These are phyloP conservation scores for Camellia lanceoleosa DNA, from an alignment of 148 eudicot genomes.

Conservation along the genomic window DNA sequence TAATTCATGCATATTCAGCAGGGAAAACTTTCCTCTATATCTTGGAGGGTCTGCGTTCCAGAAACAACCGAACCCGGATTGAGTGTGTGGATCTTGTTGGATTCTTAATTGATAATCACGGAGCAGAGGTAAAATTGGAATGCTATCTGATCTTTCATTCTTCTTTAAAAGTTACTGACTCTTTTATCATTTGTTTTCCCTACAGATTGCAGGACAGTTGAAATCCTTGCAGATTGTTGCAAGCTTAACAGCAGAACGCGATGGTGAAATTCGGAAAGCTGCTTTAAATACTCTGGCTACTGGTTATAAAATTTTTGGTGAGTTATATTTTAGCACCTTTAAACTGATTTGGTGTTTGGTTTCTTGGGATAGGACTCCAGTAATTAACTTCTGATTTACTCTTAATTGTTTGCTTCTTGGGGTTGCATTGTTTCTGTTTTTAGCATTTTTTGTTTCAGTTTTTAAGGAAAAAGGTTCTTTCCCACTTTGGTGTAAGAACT, in stretches of 20 bases:
- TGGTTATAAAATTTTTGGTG: slow-evolving; percentile 94
- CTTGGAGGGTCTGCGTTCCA: slow-evolving; percentile 86
- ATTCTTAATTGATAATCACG: slow-evolving; percentile 78
- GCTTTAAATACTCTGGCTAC: slow-evolving; percentile 83
- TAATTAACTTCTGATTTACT: background rate
- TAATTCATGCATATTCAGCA: slow-evolving; percentile 68
- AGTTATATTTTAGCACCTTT: slow-evolving; percentile 10
- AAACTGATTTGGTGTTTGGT: slow-evolving; percentile 1
- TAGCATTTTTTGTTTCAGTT: background rate
- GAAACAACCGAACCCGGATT: slow-evolving; percentile 81
- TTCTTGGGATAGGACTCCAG: background rate
- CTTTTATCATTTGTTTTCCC: background rate
- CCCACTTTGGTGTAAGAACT: background rate
- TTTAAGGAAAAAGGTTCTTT: background rate
- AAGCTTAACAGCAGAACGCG: slow-evolving; percentile 89
- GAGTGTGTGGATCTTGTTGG: slow-evolving; percentile 88
- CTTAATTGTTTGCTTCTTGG: background rate
- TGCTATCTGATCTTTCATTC: background rate
- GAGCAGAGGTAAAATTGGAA: slow-evolving; percentile 56
- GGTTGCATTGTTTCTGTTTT: background rate
- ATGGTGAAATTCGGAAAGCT: slow-evolving; percentile 93
- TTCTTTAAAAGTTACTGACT: background rate
- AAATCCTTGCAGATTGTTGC: slow-evolving; percentile 95
- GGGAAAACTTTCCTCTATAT: slow-evolving; percentile 79
- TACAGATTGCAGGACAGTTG: slow-evolving; percentile 78